Base-by-base conservation (phyloP, 2,329 filamentous ascomycete species). In the Pseudocercospora macadamiae region DNA sequence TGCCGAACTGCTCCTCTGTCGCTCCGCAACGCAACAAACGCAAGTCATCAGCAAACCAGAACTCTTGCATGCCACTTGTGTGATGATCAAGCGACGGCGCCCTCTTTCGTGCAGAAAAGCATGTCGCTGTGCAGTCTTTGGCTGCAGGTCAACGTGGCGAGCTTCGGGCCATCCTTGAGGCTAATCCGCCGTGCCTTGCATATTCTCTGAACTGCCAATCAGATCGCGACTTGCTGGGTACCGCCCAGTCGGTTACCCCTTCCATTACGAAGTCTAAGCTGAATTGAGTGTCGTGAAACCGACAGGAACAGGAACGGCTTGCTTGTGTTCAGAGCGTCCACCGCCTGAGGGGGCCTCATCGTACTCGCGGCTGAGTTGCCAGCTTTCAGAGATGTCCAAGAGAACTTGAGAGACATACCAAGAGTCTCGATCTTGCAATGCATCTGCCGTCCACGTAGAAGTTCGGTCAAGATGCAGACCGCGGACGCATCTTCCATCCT, bases 171-270 rank as follows among this genome's bases (percentile, higher is more conserved):
- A 58, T 53, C 42, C 48, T 34, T 39, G 37, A 39, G 28, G 53
- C 58, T 59, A 54, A 57, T 51, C 30, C 21, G 53, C 18, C 51
- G 63, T 63, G 30, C 59, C 61, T 65, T 56, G 59, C 63, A 61
- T 45, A 47, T 52, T n/a, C 30, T 23, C 45, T 28, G 23, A 12
- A 12, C 51, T 28, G 18, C 42, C 42, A 45, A 45, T 45, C 21
- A 45, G 18, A 26, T 23, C 9, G 18, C 42, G 19, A 25, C 2
- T 45, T 45, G 42, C 42, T 45, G 42, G 42, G 42, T 45, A 45
- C 39, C 39, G 16, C 39, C 8, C 21, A 45, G 28, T 53, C 48
- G 51, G 51, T n/a, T 37, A 45, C 25, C 54, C 21, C 51, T 48
- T 26, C 30, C 48, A 34, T 21, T 18, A 51, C 23, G 26, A 45